Conservation (phyloP, 2,329 filamentous ascomycete species). For the Paracoccidioides lutzii region DNA sequence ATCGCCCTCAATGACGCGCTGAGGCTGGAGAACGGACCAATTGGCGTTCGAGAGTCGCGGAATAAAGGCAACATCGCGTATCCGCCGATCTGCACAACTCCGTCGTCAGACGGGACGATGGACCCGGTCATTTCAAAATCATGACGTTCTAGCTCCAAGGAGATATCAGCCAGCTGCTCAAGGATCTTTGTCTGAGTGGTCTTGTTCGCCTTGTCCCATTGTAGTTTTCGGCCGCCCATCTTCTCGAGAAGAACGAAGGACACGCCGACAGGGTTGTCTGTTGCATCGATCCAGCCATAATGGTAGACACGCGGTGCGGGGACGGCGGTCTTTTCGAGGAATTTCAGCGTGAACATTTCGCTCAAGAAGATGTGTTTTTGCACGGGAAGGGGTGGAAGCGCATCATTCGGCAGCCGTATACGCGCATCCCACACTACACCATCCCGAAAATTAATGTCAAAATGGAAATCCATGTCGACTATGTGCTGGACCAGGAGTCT, state of each 20-base stretch:
- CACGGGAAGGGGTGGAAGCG: not conserved
- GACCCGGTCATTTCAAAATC: conserved; percentile 2
- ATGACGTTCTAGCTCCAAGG: conserved; percentile 1
- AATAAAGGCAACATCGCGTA: not conserved
- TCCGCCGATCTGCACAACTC: not conserved
- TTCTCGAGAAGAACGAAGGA: conserved; percentile 1
- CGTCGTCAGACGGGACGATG: conserved; percentile 2
- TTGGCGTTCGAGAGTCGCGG: not conserved
- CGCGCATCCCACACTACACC: conserved; percentile 2
- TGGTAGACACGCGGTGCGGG: conserved; percentile 2
- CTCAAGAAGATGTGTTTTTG: conserved; percentile 2
- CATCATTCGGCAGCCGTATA: conserved; percentile 1
- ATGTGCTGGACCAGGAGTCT: not conserved
- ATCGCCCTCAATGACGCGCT: not conserved
- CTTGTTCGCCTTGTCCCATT: not conserved
- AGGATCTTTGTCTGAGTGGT: not conserved
- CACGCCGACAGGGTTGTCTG: not conserved
- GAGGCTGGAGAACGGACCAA: conserved; percentile 2
- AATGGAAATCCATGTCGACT: not conserved
- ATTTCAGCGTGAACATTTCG: conserved; percentile 1
- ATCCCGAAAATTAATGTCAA: conserved; percentile 3
- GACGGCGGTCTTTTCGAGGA: conserved; percentile 1
- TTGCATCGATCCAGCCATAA: not conserved
- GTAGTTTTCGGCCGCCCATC: not conserved
- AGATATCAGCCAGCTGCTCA: conserved; percentile 1